Base-by-base conservation (phyloP, 2,329 filamentous ascomycete genomes). In the Lasiodiplodia citricola region DNA sequence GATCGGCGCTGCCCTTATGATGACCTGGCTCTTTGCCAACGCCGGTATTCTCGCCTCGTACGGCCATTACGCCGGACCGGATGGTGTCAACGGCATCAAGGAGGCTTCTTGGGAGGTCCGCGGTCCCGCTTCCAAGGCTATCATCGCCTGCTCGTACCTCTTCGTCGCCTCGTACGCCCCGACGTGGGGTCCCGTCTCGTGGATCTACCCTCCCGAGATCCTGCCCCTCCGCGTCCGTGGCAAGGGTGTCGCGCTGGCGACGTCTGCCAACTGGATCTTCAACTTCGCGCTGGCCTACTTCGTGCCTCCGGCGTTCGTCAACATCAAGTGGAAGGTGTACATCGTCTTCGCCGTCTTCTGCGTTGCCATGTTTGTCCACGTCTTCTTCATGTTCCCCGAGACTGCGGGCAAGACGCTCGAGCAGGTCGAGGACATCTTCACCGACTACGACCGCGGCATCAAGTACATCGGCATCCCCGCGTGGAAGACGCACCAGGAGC, bases 261-360 rank as follows among this genome's bases (percentile, higher is more conserved):
- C 88, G 0, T 85, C 86, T 0, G 83, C 82, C 11, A 90, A 91
- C 78, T 91, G 89, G 89, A 79, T 80, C 51, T 84, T 85, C 14
- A 86, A 87, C 69, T 83, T 79, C 10, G 85, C 86, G 3, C 85
- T 85, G 83, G 0, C 75, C 86, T 52, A 69, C 54, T 88, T 89
- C 71, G 84, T 87, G 0, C 86, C 87, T 0, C 86, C 86, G 0
- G 84, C 86, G 0, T 88, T 89, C 72, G 84, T 85, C 72, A 88
- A 85, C 75, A 88, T 88, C 71, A 74, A 80, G 67, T 88, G 86
- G 82, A 76, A 86, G 73, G 88, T 88, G 71, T 94, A 94, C 79
- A 87, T 94, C 78, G 84, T 95, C 71, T 95, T 95, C 75, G 92
- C 86, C 14, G 85, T 88, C 18, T 93, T 93, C 83, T 92, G 91